Conservation (phyloP, 2,329 filamentous ascomycete genomes). For the Fusarium nurragi region DNA sequence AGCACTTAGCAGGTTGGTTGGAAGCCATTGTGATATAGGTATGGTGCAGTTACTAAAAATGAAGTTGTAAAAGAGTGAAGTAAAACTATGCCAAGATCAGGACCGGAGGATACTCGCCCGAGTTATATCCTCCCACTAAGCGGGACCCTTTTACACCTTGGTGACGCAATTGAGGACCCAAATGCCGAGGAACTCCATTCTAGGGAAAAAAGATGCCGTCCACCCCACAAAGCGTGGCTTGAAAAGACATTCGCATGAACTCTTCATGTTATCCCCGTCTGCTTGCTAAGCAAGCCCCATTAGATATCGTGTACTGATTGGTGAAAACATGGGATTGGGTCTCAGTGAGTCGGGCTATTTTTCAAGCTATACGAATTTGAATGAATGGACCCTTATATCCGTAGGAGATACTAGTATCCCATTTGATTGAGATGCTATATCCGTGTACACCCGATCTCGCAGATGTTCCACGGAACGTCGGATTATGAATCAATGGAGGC, state of each 20-base stretch:
- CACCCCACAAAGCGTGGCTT: conserved; percentile 9
- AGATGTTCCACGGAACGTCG: conserved; percentile 15
- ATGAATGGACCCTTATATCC: neutral
- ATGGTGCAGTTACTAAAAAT: neutral
- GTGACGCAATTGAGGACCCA: conserved; percentile 35
- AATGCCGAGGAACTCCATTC: neutral
- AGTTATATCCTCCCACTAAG: conserved; percentile 19
- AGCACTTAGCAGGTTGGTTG: conserved; percentile 62
- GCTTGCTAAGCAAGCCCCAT: conserved; percentile 23
- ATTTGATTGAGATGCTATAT: neutral
- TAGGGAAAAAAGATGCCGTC: conserved; percentile 7
- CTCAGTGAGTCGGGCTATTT: too few species aligned
- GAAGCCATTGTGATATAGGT: conserved; percentile 58
- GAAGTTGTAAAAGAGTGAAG: neutral
- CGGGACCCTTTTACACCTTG: conserved; percentile 9
- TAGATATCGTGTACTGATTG: conserved; percentile 1
- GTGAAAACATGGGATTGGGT: neutral
- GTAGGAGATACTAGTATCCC: neutral
- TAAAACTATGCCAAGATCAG: neutral
- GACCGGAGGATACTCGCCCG: conserved; percentile 3
- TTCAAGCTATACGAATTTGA: neutral
- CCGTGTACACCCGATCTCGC: neutral
- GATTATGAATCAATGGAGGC: neutral
- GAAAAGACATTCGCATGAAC: neutral
- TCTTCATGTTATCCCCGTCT: neutral